Evolutionary conservation across 2,329 filamentous ascomycete species (phyloP).

Genomic region (Diplodia scrobiculata): DNA sequence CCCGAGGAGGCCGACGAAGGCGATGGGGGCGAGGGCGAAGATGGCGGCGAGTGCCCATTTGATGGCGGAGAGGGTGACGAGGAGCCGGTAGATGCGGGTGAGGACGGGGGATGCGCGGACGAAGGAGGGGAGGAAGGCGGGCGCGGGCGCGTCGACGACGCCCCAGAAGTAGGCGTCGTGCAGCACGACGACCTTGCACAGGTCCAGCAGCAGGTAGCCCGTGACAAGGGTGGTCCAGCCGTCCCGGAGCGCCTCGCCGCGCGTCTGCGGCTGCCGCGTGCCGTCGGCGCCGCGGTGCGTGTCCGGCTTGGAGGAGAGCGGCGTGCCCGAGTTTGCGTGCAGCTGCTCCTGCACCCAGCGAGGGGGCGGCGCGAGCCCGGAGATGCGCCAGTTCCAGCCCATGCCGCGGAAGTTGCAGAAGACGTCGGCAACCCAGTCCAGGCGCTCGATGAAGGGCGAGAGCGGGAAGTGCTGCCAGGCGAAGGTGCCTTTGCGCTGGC

Average conservation of each 20-base stretch:
- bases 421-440: constrained; percentile 62
- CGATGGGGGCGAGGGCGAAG: constrained; percentile 63
- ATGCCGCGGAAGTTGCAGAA: constrained; percentile 61
- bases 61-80: constrained; percentile 60
- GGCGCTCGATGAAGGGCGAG: constrained; percentile 52
- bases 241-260: constrained; percentile 40
- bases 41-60: constrained; percentile 62
- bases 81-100: constrained; percentile 59
- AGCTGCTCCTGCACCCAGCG: constrained; percentile 46
- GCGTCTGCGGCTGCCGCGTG: constrained; percentile 43
- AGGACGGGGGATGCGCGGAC: constrained; percentile 49
- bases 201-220: constrained; percentile 69
- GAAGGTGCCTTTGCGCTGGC: constrained; percentile 43
- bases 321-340: constrained; percentile 35
- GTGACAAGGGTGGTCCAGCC: constrained; percentile 50
- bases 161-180: constrained; percentile 77
- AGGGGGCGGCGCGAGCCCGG: constrained; percentile 52
- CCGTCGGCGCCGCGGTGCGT: constrained; percentile 38
- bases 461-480: constrained; percentile 59
- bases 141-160: constrained; percentile 45
- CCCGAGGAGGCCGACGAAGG: constrained; percentile 61
- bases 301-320: constrained; percentile 27
- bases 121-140: constrained; percentile 50
- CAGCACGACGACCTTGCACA: constrained; percentile 67
- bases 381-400: constrained; percentile 62